Evolutionary conservation across 2,329 filamentous ascomycete genomes (phyloP), one percentile per base, ranked within the genome.

Genomic region (Colletotrichum sp.): DNA sequence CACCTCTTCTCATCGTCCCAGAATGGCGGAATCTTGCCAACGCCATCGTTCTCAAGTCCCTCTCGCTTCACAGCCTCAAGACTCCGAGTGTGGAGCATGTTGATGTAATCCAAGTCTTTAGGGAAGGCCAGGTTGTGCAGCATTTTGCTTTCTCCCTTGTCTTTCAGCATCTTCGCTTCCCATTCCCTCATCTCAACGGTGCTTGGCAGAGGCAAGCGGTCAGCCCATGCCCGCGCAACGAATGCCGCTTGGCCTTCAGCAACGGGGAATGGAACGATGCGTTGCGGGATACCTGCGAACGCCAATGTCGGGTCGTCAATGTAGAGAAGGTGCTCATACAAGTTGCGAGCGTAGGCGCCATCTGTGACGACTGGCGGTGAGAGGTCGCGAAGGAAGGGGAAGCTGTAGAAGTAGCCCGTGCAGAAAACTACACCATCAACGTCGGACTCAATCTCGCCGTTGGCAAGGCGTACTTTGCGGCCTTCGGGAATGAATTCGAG

Each of bases 401-500:
- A 94, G 7, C 93, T 93, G 85, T 95, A 98, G 72, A 98, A 91
- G 81, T 98, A 99, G 1, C 96, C 96, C 0, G 96, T 98, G 83
- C 95, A 96, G 84, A 96, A 98, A 32, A 99, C 83, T 8, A 98
- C 86, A 2, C 92, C 90, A 80, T 98, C 96, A 72, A 99, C 85
- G 39, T 92, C 87, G 5, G 86, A 85, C 81, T 95, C 94, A 12
- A 93, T 81, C 0, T 87, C 88, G 3, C 93, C 94, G 80, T 95
- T 89, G 55, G 89, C 87, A 78, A 98, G 95, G 36, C 89, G 87
- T 0, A 95, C 71, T 4, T 61, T 66, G 85, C 86, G 29, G 86
- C 88, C 77, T 87, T 86, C 79, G 0, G 83, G 80, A 36, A 81
- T 84, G 77, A 81, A 90, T 81, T 79, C 89, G 2, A 86, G 85